Percentiles rank a stretch among this genome's conserved stretches.
These are phyloP conservation scores for Colletotrichum ledebouriae DNA, from an alignment of 2,329 filamentous ascomycete species.

Conservation along the genomic window DNA sequence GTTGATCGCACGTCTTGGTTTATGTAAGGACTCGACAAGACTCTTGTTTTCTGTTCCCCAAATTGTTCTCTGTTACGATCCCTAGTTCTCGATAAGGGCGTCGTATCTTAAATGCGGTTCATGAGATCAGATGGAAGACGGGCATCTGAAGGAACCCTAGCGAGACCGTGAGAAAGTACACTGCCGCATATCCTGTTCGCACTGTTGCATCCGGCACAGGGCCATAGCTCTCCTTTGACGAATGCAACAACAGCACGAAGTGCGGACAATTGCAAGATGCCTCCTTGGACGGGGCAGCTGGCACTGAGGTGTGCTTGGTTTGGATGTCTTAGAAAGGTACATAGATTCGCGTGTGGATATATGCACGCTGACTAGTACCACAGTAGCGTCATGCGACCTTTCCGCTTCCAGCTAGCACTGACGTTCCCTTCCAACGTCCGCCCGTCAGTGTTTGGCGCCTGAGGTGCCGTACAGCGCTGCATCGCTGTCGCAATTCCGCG, in stretches of 20 bases:
- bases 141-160: slow-evolving; percentile 3
- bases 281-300: too few species aligned
- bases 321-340: neutral
- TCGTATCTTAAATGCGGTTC: neutral
- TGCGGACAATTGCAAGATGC: too few species aligned
- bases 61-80: neutral
- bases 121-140: slow-evolving; percentile 12
- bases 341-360: neutral
- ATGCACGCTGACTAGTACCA: neutral
- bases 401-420: slow-evolving; percentile 27
- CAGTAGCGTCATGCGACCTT: neutral
- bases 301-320: too few species aligned
- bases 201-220: slow-evolving; percentile 35
- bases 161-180: neutral
- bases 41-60: neutral
- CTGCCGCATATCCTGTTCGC: neutral
- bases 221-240: slow-evolving; percentile 11
- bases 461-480: slow-evolving; percentile 22
- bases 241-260: slow-evolving; percentile 34
- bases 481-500: slow-evolving; percentile 38
- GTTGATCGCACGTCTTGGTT: neutral
- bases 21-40: slow-evolving; percentile 16
- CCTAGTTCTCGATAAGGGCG: neutral
- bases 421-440: slow-evolving; percentile 23
- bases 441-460: slow-evolving; percentile 9